Conservation (phyloP, 2,329 filamentous ascomycete genomes). For the Thelonectria olida region DNA sequence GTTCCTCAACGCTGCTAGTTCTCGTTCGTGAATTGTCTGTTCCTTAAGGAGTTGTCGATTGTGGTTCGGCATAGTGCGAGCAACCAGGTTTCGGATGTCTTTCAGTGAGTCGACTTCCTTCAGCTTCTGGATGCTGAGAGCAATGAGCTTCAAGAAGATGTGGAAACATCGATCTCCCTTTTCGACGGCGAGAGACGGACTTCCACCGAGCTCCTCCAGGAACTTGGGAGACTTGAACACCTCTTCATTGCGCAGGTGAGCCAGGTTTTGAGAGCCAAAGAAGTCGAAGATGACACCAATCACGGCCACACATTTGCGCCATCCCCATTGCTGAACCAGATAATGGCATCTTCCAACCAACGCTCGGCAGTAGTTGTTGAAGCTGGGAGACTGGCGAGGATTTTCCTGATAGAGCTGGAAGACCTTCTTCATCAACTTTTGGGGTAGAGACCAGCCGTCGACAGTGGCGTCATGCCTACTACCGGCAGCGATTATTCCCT, state of each 20-base stretch:
- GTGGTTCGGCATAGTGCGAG: slow-evolving; percentile 72
- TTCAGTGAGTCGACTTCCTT: slow-evolving; percentile 58
- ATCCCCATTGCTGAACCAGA: slow-evolving; percentile 72
- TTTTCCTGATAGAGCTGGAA: slow-evolving; percentile 68
- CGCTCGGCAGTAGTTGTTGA: slow-evolving; percentile 72
- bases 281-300: slow-evolving; percentile 73
- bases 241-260: slow-evolving; percentile 72
- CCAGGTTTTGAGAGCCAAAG: slow-evolving; percentile 69
- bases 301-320: slow-evolving; percentile 66
- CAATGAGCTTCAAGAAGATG: slow-evolving; percentile 72
- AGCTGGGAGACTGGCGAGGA: slow-evolving; percentile 64
- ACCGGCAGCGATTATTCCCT: slow-evolving; percentile 56
- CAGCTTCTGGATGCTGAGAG: slow-evolving; percentile 63
- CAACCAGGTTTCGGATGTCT: slow-evolving; percentile 68
- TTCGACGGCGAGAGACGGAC: slow-evolving; percentile 59
- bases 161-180: slow-evolving; percentile 71
- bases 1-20: slow-evolving; percentile 72
- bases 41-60: slow-evolving; percentile 72
- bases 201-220: slow-evolving; percentile 61
- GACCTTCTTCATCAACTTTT: slow-evolving; percentile 64
- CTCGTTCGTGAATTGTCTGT: slow-evolving; percentile 65
- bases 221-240: slow-evolving; percentile 69
- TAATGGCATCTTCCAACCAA: slow-evolving; percentile 69
- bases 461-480: slow-evolving; percentile 39
- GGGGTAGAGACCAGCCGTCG: slow-evolving; percentile 70